These are phyloP conservation scores for Malus hybrid DNA, from an alignment of 331 rosid genomes.

Conservation along the genomic window DNA sequence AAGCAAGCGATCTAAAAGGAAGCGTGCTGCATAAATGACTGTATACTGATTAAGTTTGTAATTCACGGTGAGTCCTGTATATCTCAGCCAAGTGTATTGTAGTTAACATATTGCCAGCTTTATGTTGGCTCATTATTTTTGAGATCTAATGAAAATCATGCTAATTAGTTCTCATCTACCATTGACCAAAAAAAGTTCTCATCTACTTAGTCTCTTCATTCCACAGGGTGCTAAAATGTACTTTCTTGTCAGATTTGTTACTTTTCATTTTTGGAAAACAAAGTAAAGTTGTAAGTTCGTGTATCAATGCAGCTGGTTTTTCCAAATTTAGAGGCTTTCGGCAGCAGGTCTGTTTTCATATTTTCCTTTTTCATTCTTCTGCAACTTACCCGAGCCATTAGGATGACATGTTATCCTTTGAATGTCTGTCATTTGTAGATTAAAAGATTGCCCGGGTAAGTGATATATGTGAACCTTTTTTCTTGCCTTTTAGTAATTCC, in stretches of 20 bases:
- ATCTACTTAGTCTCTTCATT: background rate
- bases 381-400: background rate
- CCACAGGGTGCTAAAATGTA: slow-evolving; percentile 2
- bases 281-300: background rate
- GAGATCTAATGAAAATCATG: slow-evolving; percentile 29
- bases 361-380: background rate
- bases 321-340: background rate
- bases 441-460: background rate
- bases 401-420: background rate
- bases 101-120: slow-evolving; percentile 30
- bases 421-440: background rate
- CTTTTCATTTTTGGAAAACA: background rate
- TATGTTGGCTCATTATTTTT: slow-evolving; percentile 47
- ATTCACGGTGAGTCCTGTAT: slow-evolving; percentile 61
- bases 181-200: background rate
- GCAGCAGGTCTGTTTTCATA: background rate
- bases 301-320: background rate
- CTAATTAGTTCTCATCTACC: slow-evolving; percentile 15
- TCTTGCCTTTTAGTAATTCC: background rate
- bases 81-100: slow-evolving; percentile 40
- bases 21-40: slow-evolving; percentile 56
- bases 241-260: slow-evolving; percentile 2
- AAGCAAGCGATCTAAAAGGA: slow-evolving; percentile 96
- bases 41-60: slow-evolving; percentile 38
- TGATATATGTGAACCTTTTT: background rate